phyloP scores from a whole-genome alignment of 257 asterid species.

The Hygrophila difformis region DNA sequence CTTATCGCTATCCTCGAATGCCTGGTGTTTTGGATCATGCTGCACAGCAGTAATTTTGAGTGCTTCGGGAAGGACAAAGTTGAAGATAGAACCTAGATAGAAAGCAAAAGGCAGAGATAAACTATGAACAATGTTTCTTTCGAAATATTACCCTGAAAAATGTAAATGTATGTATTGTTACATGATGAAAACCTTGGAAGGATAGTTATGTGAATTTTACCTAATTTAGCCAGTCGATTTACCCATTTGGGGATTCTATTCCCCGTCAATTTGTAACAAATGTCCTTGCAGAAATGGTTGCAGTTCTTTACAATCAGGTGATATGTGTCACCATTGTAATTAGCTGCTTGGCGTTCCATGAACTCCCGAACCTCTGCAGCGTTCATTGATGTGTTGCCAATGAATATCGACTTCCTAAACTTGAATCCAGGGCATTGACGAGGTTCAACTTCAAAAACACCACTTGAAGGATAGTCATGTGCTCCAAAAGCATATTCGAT shows the following conservation, averaged over 20 bases:
- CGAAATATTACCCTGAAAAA: too few species aligned
- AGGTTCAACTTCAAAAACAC: constrained; percentile 65
- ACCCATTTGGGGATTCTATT: constrained; percentile 60
- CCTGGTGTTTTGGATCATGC: not conserved
- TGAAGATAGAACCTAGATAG: not conserved
- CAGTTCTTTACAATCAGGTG: constrained; percentile 66
- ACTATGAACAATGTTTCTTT: too few species aligned
- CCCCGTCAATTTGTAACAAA: constrained; percentile 52
- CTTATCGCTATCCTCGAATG: constrained; percentile 42
- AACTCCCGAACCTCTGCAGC: constrained; percentile 42
- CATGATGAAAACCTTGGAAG: too few species aligned
- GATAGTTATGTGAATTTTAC: too few species aligned
- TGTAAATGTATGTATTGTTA: too few species aligned
- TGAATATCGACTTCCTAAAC: constrained; percentile 50
- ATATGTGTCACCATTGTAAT: constrained; percentile 47
- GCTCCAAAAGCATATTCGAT: constrained; percentile 67
- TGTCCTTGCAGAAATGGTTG: constrained; percentile 59
- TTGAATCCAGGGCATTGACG: constrained; percentile 54
- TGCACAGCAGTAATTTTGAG: not conserved
- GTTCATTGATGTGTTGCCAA: constrained; percentile 44
- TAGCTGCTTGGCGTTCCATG: constrained; percentile 46
- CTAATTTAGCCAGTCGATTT: constrained; percentile 58
- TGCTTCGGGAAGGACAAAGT: not conserved
- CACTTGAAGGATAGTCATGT: constrained; percentile 57
- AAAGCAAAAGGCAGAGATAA: too few species aligned